Percentiles rank a stretch among this genome's conserved stretches.
Evolutionary conservation across 805 yeast genomes (phyloP).

Genomic region (Candida xyloterini): DNA sequence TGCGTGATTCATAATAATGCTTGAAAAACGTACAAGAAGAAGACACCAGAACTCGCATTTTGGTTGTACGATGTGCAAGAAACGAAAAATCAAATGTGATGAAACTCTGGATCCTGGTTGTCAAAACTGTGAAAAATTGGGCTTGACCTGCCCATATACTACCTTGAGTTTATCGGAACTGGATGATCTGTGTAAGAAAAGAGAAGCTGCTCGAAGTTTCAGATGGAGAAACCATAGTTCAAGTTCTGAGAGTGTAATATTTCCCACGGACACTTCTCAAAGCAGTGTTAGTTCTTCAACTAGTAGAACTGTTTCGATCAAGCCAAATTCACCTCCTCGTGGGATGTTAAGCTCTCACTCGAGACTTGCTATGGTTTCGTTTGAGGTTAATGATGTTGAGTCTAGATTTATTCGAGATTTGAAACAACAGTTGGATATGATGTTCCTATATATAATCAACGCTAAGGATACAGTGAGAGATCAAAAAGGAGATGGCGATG

Average conservation of each 20-base stretch:
- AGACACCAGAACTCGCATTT: constrained; percentile 66
- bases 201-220: not conserved
- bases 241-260: not conserved
- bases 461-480: too few species aligned
- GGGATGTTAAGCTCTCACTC: constrained; percentile 23
- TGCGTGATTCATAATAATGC: not conserved
- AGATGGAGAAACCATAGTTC: not conserved
- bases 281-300: not conserved
- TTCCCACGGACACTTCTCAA: not conserved
- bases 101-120: constrained; percentile 56
- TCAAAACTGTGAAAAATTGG: constrained; percentile 48
- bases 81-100: constrained; percentile 63
- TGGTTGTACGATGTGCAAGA: constrained; percentile 72
- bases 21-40: constrained; percentile 40
- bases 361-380: constrained; percentile 7
- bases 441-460: not conserved
- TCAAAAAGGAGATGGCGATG: not conserved
- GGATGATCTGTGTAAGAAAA: constrained; percentile 2
- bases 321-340: too few species aligned
- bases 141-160: constrained; percentile 47
- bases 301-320: not conserved
- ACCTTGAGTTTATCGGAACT: constrained; percentile 14
- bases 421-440: not conserved
- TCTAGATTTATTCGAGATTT: not conserved
- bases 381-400: constrained; percentile 4